A percentile compares a stretch with the other conserved stretches of the same genome.
Conservation (phyloP, 2,329 filamentous ascomycete species). For the Aspergillus sp. region DNA sequence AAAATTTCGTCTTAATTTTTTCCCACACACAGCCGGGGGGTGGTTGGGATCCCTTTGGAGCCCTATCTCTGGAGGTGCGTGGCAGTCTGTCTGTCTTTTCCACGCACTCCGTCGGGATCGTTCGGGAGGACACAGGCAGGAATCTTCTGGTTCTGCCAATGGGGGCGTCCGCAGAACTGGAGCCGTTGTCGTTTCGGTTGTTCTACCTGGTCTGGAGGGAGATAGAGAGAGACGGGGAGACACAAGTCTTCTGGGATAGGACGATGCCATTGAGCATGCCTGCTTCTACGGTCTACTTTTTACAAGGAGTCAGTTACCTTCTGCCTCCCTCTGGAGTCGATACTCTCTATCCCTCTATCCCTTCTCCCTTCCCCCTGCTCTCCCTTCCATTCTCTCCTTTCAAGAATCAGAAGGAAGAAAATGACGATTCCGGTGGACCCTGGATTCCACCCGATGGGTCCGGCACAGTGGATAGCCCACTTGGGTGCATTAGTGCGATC, state of each 20-base stretch:
- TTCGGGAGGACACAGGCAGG: constrained; percentile 13
- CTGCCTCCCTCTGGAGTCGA: no score
- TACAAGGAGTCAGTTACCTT: no score
- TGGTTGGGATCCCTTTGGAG: constrained; percentile 15
- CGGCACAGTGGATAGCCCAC: constrained; percentile 18
- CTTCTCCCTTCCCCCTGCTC: neutral
- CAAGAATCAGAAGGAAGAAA: constrained; percentile 1
- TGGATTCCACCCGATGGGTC: constrained; percentile 14
- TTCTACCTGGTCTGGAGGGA: no score
- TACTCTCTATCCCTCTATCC: neutral
- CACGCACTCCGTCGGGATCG: constrained; percentile 20
- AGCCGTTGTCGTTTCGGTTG: no score
- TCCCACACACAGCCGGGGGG: constrained; percentile 22
- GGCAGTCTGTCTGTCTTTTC: neutral
- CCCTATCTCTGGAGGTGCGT: constrained; percentile 18
- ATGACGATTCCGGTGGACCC: constrained; percentile 12
- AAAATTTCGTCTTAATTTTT: constrained; percentile 35
- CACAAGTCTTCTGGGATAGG: no score
- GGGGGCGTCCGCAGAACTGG: no score
- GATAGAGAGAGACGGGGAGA: no score
- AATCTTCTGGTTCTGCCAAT: constrained; percentile 18
- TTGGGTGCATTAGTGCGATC: neutral
- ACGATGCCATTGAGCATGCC: no score
- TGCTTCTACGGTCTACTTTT: no score
- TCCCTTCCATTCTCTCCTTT: no score